Percentiles rank a stretch among this genome's conserved stretches.
Conservation (phyloP, 495 filamentous ascomycete genomes). For the Talaromyces ruber region DNA sequence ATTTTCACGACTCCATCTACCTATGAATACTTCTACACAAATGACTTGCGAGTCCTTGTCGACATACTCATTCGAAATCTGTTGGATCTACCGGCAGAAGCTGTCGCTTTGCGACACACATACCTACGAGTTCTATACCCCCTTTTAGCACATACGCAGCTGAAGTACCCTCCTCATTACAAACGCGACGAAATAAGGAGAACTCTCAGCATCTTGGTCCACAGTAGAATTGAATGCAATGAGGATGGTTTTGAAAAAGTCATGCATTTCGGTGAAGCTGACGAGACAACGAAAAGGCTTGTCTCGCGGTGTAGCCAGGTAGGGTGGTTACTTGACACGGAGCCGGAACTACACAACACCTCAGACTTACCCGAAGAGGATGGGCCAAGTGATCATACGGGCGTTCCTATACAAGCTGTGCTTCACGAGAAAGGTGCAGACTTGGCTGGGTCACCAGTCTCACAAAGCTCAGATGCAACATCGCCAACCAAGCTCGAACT, state of each 20-base stretch:
- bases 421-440: not conserved
- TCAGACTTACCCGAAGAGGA: not conserved
- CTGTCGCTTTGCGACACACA: constrained; percentile 79
- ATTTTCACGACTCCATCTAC: constrained; percentile 87
- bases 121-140: constrained; percentile 95
- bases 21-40: constrained; percentile 97
- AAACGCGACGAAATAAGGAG: constrained; percentile 79
- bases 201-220: constrained; percentile 58
- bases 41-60: constrained; percentile 87
- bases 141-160: constrained; percentile 81
- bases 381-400: not conserved
- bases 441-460: constrained; percentile 8
- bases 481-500: constrained; percentile 17
- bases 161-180: constrained; percentile 77
- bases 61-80: constrained; percentile 96
- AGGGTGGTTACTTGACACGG: constrained; percentile 61
- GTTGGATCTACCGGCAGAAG: constrained; percentile 79
- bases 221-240: constrained; percentile 26
- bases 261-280: constrained; percentile 81
- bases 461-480: constrained; percentile 14
- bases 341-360: constrained; percentile 10
- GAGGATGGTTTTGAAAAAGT: constrained; percentile 37
- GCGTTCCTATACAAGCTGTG: not conserved
- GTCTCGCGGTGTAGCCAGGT: constrained; percentile 74
- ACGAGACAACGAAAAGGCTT: constrained; percentile 81